Conservation (phyloP, 352 stramenopile species). For the Phytophthora kernoviae region DNA sequence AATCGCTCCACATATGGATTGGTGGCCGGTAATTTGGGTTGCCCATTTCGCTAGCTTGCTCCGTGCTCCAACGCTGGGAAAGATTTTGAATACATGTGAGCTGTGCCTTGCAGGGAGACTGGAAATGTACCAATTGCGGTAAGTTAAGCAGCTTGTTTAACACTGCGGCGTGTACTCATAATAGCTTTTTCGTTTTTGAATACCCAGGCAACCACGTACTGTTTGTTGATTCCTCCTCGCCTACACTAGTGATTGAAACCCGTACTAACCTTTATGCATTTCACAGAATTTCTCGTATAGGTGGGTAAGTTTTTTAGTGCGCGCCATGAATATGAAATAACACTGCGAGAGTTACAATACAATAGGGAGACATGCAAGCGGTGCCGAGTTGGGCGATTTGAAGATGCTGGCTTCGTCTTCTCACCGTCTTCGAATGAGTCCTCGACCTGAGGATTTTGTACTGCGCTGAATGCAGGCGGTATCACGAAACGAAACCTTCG, state of each 20-base stretch:
- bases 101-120: slow-evolving; percentile 56
- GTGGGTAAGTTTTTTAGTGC: slow-evolving; percentile 12
- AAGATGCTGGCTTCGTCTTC: slow-evolving; percentile 67
- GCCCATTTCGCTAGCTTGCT: slow-evolving; percentile 6
- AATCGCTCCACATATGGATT: slow-evolving; percentile 73
- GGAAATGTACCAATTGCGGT: slow-evolving; percentile 82
- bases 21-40: slow-evolving; percentile 61
- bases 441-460: slow-evolving; percentile 10
- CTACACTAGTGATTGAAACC: background rate
- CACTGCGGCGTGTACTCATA: slow-evolving; percentile 7
- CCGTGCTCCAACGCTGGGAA: slow-evolving; percentile 1
- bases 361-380: slow-evolving; percentile 66
- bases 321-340: background rate
- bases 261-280: slow-evolving; percentile 17
- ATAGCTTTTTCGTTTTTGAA: slow-evolving; percentile 13
- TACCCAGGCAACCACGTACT: slow-evolving; percentile 62
- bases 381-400: slow-evolving; percentile 57
- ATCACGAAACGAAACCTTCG: slow-evolving; percentile 8
- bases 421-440: slow-evolving; percentile 24
- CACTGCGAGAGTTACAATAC: background rate
- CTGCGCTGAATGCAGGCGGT: background rate
- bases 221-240: background rate
- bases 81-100: slow-evolving; percentile 23
- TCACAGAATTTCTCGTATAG: slow-evolving; percentile 77
- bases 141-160: slow-evolving; percentile 2